A percentile compares a stretch with the other conserved stretches of the same genome.
These are phyloP conservation scores for Emergomyces orientalis DNA, from an alignment of 2,329 filamentous ascomycete genomes.

Conservation along the genomic window DNA sequence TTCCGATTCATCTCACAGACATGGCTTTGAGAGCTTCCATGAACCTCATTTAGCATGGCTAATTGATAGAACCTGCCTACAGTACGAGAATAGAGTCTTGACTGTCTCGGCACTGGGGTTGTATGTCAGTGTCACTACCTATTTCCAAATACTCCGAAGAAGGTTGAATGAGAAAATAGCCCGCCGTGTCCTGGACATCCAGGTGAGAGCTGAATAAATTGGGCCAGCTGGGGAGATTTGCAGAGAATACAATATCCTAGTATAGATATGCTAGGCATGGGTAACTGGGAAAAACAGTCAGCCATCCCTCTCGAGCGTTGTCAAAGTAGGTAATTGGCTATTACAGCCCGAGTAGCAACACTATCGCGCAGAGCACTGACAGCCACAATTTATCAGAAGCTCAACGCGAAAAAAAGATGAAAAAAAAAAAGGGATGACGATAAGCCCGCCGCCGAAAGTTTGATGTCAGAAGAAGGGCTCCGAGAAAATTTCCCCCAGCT, in stretches of 20 bases:
- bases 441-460: neutral
- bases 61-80: neutral
- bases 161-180: neutral
- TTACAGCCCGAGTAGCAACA: too few relatives aligned
- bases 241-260: too few relatives aligned
- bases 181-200: too few relatives aligned
- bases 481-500: neutral
- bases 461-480: neutral
- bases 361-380: neutral
- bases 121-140: neutral
- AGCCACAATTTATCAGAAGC: neutral
- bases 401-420: too few relatives aligned
- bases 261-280: too few relatives aligned
- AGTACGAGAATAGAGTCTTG: neutral
- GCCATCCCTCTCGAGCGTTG: too few relatives aligned
- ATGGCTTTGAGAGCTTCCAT: too few relatives aligned
- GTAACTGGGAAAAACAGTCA: too few relatives aligned
- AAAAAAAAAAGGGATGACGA: too few relatives aligned
- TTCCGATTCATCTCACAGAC: neutral
- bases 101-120: neutral
- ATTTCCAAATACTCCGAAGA: neutral
- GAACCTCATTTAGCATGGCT: neutral
- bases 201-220: neutral
- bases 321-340: too few relatives aligned
- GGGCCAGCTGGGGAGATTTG: too few relatives aligned